Conservation (phyloP, 257 asterid genomes). For the Nicotiana tomentosiformis region DNA sequence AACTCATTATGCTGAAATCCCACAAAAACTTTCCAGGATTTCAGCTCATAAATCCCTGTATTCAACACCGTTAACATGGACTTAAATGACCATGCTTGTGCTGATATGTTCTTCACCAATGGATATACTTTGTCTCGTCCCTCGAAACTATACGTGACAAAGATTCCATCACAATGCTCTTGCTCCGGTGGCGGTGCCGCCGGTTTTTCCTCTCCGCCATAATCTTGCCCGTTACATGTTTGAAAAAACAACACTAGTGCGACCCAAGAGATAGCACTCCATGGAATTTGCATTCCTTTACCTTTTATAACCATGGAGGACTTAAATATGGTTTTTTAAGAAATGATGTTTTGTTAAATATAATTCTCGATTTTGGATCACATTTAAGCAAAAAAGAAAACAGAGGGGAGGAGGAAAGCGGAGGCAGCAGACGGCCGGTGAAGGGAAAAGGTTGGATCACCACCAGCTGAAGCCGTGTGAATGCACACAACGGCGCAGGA, state of each 20-base stretch:
- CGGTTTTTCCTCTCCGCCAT: constrained; percentile 19
- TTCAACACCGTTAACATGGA: constrained; percentile 44
- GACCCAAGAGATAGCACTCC: constrained; percentile 25
- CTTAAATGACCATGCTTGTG: constrained; percentile 82
- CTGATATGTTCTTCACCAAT: constrained; percentile 57
- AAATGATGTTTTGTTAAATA: neutral
- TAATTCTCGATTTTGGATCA: neutral
- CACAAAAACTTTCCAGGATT: constrained; percentile 57
- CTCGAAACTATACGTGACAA: constrained; percentile 44
- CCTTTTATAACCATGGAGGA: neutral
- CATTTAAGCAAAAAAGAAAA: neutral
- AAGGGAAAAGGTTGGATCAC: neutral
- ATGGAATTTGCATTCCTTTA: constrained; percentile 34
- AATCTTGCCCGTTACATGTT: constrained; percentile 42
- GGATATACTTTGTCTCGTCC: constrained; percentile 82
- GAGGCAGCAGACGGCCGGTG: neutral
- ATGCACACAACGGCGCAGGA: constrained; percentile 33
- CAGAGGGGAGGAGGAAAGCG: neutral
- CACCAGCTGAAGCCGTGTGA: constrained; percentile 9
- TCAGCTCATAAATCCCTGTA: constrained; percentile 56
- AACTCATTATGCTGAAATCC: constrained; percentile 70
- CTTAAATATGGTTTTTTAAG: neutral
- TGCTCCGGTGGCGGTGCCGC: constrained; percentile 45
- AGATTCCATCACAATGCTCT: constrained; percentile 59
- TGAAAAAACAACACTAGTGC: constrained; percentile 22